These are phyloP conservation scores for Starmerella floris DNA, from an alignment of 805 yeast genomes.

Conservation along the genomic window DNA sequence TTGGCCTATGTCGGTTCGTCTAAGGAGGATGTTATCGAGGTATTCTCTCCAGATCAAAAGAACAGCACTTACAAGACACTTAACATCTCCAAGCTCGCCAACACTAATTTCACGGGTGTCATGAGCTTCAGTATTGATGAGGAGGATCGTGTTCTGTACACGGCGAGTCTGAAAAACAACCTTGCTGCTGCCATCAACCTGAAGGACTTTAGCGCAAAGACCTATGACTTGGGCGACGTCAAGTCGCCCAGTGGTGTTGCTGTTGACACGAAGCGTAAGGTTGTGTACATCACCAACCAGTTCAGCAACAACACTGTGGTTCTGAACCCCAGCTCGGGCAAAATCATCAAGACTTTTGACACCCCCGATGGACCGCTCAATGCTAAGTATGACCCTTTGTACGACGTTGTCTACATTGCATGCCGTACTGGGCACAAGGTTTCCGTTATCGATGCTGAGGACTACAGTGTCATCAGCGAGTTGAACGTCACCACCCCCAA, in stretches of 20 bases:
- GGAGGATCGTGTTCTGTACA: constrained; percentile 6
- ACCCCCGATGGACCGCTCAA: constrained; percentile 8
- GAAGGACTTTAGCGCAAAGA: constrained; percentile 2
- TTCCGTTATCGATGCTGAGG: constrained; percentile 12
- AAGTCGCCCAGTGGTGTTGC: constrained; percentile 10
- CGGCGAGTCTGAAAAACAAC: constrained; percentile 6
- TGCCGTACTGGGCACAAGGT: constrained; percentile 9
- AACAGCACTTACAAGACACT: constrained; percentile 1
- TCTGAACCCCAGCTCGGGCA: constrained; percentile 5
- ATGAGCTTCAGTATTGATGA: constrained; percentile 10
- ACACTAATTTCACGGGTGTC: constrained; percentile 7
- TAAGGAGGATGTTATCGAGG: constrained; percentile 1
- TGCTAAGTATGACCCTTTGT: constrained; percentile 11
- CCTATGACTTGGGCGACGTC: constrained; percentile 9
- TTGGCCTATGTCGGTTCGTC: constrained; percentile 7
- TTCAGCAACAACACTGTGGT: constrained; percentile 9
- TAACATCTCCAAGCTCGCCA: constrained; percentile 1
- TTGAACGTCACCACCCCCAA: constrained; percentile 11
- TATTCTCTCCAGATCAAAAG: neutral
- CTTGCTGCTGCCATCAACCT: constrained; percentile 11
- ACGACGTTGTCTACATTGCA: constrained; percentile 13
- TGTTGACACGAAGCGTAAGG: constrained; percentile 10
- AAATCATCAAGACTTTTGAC: constrained; percentile 3
- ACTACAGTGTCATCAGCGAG: constrained; percentile 5
- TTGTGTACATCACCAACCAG: constrained; percentile 12